Base-by-base conservation (phyloP, 805 yeast species). In the Candida hungchunana region DNA sequence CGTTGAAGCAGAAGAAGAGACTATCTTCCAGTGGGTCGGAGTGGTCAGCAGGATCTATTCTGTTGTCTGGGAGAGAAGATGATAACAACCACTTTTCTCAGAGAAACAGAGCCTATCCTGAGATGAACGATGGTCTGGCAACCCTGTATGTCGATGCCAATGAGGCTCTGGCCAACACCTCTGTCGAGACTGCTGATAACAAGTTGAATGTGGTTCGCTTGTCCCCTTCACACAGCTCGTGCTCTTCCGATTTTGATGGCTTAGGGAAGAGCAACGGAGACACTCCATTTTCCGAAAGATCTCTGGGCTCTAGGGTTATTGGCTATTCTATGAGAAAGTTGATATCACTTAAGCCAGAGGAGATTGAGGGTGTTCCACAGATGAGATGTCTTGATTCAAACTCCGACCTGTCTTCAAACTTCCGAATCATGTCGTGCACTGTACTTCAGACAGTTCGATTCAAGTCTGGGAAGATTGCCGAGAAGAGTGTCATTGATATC, bases 391-490 rank as follows among this genome's bases (percentile, higher is more conserved):
- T 11, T 8, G 23, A 11, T 11, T 11, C 8, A 20, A 20, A 20
- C 23, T 20, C 23, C 23, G 10, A n/a, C n/a, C n/a, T n/a, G n/a
- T n/a, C n/a, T n/a, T n/a, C n/a, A n/a, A n/a, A n/a, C n/a, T n/a
- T n/a, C n/a, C n/a, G n/a, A n/a, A 38, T 48, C 5, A 33, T 30
- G 11, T 25, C 50, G 6, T 46, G 44, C 6, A n/a, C 39, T 3
- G 32, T 26, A 1, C 17, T 48, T 3, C 29, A 36, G 12, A 37
- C 36, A n/a, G 31, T 47, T 18, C 34, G 39, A 14, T 56, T 57
- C 40, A 36, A 40, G 11, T 37, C 52, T 3, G 52, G 51, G 4
- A 48, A 55, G 53, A 44, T 48, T 27, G 59, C 59, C 10, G 53
- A 48, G 6, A 55, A 41, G 33, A 39, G 41, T 3, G 39, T 60